Percentiles rank a stretch among this genome's conserved stretches.
Conservation (phyloP, 2,329 filamentous ascomycete species). For the Cladosporium sp. region DNA sequence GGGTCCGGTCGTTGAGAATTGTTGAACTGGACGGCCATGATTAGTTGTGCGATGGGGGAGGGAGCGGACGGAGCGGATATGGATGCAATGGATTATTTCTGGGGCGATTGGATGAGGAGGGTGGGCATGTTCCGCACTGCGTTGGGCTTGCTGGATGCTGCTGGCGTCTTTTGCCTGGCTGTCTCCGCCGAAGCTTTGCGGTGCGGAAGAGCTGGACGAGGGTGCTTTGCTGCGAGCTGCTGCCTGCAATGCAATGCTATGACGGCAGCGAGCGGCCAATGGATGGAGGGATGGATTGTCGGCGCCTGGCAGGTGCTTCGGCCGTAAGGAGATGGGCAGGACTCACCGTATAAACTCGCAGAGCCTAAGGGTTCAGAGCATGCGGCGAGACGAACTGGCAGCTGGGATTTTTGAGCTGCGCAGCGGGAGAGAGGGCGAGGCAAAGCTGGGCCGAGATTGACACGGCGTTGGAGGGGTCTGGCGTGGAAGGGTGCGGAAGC, state of each 20-base stretch:
- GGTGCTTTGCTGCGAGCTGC: not conserved
- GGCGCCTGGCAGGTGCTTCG: not conserved
- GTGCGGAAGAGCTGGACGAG: not conserved
- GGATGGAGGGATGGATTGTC: not conserved
- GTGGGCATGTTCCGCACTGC: not conserved
- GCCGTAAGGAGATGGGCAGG: slow-evolving; percentile 1
- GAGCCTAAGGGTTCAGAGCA: slow-evolving; percentile 1
- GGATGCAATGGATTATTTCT: not conserved
- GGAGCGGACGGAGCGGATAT: not conserved
- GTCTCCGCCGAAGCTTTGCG: slow-evolving; percentile 1
- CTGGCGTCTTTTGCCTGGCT: not conserved
- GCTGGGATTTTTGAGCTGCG: slow-evolving; percentile 6
- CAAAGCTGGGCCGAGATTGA: slow-evolving; percentile 5
- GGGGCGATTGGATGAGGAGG: not conserved
- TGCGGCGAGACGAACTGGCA: not conserved
- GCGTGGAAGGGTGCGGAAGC: not conserved
- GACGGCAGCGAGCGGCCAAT: not conserved
- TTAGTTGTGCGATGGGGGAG: slow-evolving; percentile 4
- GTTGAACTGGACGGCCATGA: slow-evolving; percentile 13
- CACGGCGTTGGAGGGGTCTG: not conserved
- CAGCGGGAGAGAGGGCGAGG: not conserved
- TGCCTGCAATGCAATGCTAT: not conserved
- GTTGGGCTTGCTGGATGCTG: not conserved
- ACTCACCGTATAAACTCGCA: not conserved
- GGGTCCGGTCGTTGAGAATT: slow-evolving; percentile 13